These are phyloP conservation scores for Artemisia tridentata DNA, from an alignment of 129 eudicot species.

Conservation along the genomic window DNA sequence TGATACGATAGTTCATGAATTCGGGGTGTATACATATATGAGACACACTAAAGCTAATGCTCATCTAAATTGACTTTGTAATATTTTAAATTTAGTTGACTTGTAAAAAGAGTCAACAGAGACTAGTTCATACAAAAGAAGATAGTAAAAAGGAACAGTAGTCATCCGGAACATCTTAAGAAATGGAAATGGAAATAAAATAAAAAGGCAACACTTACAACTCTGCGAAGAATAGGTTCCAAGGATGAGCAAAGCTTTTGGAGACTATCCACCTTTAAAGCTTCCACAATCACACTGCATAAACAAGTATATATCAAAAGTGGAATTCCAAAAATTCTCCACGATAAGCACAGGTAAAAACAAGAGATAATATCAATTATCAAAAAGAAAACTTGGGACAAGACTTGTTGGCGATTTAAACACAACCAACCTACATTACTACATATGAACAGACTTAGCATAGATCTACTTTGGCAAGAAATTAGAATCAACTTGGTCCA, in stretches of 20 bases:
- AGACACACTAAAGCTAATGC: conserved; percentile 1
- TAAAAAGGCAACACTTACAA: conserved; percentile 48
- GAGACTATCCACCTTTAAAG: conserved; percentile 85
- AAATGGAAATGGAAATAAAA: neutral
- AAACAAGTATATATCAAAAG: conserved; percentile 26
- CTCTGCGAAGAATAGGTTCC: conserved; percentile 97
- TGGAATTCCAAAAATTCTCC: neutral
- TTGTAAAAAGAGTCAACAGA: neutral
- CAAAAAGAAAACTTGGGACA: neutral
- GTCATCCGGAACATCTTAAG: neutral
- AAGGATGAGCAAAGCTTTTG: conserved; percentile 95
- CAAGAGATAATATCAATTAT: neutral
- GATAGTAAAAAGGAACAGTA: neutral
- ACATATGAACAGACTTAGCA: conserved; percentile 6
- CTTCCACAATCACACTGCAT: conserved; percentile 86
- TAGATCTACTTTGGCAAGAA: conserved; percentile 4
- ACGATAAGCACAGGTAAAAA: neutral
- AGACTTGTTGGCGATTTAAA: neutral
- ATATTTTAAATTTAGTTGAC: neutral
- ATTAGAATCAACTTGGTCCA: conserved; percentile 7
- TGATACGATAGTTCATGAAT: neutral
- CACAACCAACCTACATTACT: neutral
- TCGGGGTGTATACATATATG: neutral
- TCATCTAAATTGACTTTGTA: neutral
- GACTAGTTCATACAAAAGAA: neutral